Evolutionary conservation across 1,284 basidiomycete species (phyloP).

Genomic region (Ustilago vetiveriae): DNA sequence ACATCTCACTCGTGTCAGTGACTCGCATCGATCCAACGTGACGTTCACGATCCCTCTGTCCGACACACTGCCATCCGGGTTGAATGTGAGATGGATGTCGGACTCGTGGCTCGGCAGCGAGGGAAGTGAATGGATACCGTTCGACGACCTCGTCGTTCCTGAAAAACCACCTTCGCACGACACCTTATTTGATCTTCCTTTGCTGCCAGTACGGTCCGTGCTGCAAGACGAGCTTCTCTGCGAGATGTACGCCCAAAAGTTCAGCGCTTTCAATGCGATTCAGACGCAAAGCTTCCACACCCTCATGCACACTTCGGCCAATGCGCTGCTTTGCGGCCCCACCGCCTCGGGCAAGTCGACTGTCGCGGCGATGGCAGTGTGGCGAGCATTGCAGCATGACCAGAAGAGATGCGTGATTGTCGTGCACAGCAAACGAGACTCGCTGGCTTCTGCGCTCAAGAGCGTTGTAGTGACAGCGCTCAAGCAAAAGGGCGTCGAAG

Average conservation of each 20-base stretch:
- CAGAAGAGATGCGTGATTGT: slow-evolving; percentile 17
- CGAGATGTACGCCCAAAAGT: slow-evolving; percentile 65
- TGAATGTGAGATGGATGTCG: slow-evolving; percentile 78
- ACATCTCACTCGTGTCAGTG: slow-evolving; percentile 32
- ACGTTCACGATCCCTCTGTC: slow-evolving; percentile 69
- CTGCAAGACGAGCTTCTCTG: slow-evolving; percentile 30
- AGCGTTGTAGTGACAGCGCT: slow-evolving; percentile 16
- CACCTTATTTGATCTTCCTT: slow-evolving; percentile 81
- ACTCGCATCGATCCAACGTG: slow-evolving; percentile 69
- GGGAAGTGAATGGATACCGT: slow-evolving; percentile 74
- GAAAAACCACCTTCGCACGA: slow-evolving; percentile 74
- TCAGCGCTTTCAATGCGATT: slow-evolving; percentile 79
- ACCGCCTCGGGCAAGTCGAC: slow-evolving; percentile 83
- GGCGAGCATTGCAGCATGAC: slow-evolving; percentile 24
- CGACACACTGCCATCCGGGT: slow-evolving; percentile 24
- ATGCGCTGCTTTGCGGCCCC: slow-evolving; percentile 84
- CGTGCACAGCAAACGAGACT: slow-evolving; percentile 19
- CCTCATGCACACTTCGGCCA: slow-evolving; percentile 76
- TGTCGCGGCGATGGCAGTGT: slow-evolving; percentile 68
- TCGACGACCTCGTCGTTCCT: slow-evolving; percentile 83
- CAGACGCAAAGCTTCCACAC: slow-evolving; percentile 93
- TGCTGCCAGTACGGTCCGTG: slow-evolving; percentile 74
- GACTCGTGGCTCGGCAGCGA: slow-evolving; percentile 95
- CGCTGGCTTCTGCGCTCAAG: slow-evolving; percentile 16
- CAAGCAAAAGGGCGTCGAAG: slow-evolving; percentile 32